Conservation (phyloP, 1,284 basidiomycete species). For the Leccinum griseonigrum region DNA sequence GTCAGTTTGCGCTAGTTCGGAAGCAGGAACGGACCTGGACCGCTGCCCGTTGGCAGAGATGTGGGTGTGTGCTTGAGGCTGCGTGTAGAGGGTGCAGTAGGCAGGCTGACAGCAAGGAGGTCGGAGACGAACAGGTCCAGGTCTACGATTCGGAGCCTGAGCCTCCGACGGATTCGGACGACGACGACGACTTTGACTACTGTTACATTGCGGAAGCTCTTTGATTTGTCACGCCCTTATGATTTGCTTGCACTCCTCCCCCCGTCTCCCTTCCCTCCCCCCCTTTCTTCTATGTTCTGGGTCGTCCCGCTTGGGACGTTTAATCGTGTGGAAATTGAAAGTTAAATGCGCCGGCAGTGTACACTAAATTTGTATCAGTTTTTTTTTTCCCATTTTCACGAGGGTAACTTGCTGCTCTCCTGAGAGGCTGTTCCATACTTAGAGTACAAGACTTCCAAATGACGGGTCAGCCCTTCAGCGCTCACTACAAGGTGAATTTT, state of each 20-base stretch:
- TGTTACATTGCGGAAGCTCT: slow-evolving; percentile 15
- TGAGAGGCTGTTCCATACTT: background rate
- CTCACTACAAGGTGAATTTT: too few species aligned
- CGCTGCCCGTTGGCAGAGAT: background rate
- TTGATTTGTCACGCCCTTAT: slow-evolving; percentile 1
- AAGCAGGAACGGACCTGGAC: slow-evolving; percentile 24
- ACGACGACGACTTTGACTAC: slow-evolving; percentile 30
- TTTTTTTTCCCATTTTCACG: background rate
- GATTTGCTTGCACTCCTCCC: background rate
- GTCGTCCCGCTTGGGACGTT: background rate
- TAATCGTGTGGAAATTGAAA: slow-evolving; percentile 1
- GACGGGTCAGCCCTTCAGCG: too few species aligned
- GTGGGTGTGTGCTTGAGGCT: background rate
- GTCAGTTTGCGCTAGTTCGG: slow-evolving; percentile 24
- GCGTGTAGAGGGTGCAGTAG: background rate
- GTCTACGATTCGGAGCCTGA: slow-evolving; percentile 29
- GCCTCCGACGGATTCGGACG: slow-evolving; percentile 17
- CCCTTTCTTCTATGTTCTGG: background rate
- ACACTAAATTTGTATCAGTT: background rate
- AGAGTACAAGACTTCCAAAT: background rate
- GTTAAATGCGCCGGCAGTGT: background rate
- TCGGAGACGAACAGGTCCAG: slow-evolving; percentile 10
- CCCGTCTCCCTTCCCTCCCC: background rate
- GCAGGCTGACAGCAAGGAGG: background rate
- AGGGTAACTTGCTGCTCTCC: background rate